Conservation (phyloP, 1,139 yeast species). For the Debaryomyces fabryi region DNA sequence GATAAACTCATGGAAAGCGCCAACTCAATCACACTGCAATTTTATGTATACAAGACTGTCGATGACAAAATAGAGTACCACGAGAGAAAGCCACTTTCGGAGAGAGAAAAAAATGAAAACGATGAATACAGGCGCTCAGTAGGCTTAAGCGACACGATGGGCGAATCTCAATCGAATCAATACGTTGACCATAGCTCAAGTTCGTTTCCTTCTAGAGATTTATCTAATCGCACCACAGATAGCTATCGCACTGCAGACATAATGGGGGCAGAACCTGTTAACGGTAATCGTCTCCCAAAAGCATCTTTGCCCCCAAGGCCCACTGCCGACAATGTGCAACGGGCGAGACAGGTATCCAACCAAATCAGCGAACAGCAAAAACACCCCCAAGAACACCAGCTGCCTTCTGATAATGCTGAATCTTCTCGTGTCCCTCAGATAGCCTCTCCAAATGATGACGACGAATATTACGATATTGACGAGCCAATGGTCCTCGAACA, state of each 20-base stretch:
- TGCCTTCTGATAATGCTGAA: neutral
- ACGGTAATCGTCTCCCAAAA: neutral
- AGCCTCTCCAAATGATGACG: constrained; percentile 22
- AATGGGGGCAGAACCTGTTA: neutral
- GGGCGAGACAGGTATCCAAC: constrained; percentile 37
- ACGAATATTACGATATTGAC: constrained; percentile 43
- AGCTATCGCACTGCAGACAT: constrained; percentile 9
- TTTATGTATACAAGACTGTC: neutral
- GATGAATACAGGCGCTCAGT: neutral
- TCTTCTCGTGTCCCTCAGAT: neutral
- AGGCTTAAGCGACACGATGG: neutral
- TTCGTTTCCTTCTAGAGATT: neutral
- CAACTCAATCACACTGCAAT: constrained; percentile 20
- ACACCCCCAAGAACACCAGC: constrained; percentile 5
- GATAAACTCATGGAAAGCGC: constrained; percentile 48
- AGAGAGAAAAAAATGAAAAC: neutral
- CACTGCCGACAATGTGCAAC: constrained; percentile 29
- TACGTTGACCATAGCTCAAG: neutral
- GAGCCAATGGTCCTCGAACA: constrained; percentile 38
- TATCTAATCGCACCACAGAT: constrained; percentile 5
- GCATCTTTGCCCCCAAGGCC: constrained; percentile 42
- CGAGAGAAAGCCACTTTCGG: constrained; percentile 1
- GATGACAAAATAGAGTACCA: constrained; percentile 1
- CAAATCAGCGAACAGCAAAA: constrained; percentile 14
- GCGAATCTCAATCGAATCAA: neutral